Conservation (phyloP, 2,329 filamentous ascomycete species). For the Dactylellina drechsleri region DNA sequence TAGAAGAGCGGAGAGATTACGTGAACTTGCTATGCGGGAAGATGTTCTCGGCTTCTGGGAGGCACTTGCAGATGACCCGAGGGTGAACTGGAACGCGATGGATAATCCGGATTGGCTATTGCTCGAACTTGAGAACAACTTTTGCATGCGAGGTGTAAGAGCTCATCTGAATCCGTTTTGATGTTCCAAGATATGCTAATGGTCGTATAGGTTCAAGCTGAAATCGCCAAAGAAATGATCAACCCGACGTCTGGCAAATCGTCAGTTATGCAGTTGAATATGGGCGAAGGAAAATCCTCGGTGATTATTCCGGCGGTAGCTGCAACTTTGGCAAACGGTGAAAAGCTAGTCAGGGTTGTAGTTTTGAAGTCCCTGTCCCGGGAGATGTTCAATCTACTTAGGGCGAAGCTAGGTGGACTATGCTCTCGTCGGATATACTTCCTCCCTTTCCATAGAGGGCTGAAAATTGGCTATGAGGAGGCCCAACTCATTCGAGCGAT, state of each 20-base stretch:
- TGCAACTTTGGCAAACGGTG: conserved; percentile 66
- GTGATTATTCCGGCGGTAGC: conserved; percentile 75
- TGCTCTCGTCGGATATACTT: conserved; percentile 68
- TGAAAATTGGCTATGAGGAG: conserved; percentile 60
- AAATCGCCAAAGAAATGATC: conserved; percentile 70
- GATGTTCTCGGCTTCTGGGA: conserved; percentile 59
- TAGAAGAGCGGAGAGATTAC: conserved; percentile 64
- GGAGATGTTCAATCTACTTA: conserved; percentile 71
- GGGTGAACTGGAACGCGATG: conserved; percentile 69
- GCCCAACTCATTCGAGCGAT: conserved; percentile 62
- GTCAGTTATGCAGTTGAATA: conserved; percentile 73
- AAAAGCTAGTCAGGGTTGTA: conserved; percentile 68
- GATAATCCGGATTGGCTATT: conserved; percentile 72
- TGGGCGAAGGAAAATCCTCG: conserved; percentile 77
- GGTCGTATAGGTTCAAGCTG: conserved; percentile 65
- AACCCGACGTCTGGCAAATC: conserved; percentile 63
- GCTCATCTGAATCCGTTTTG: background rate
- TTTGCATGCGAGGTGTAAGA: conserved; percentile 68
- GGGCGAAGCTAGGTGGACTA: conserved; percentile 68
- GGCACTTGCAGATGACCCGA: conserved; percentile 61
- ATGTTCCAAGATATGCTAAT: background rate
- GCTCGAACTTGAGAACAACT: conserved; percentile 72
- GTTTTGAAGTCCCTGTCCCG: conserved; percentile 71
- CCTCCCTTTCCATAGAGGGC: conserved; percentile 69
- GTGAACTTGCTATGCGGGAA: conserved; percentile 59